Percentiles rank a stretch among this genome's conserved stretches.
Conservation (phyloP, 371 early-diverging fungal genomes). For the Paraphysoderma sedebokerense region DNA sequence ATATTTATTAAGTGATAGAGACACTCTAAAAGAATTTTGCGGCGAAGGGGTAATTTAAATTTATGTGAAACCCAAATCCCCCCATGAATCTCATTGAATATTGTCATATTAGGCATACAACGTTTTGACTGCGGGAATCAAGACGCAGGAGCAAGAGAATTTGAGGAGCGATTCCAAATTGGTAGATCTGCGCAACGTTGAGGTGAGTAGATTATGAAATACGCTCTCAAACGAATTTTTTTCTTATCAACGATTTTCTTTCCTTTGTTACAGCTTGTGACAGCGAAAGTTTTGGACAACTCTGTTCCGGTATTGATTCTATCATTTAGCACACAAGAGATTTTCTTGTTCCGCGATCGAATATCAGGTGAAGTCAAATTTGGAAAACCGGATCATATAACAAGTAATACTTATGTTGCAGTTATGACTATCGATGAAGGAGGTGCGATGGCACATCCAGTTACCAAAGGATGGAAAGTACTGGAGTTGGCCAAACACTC, state of each 20-base stretch:
- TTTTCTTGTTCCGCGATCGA: slow-evolving; percentile 77
- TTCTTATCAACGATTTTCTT: background rate
- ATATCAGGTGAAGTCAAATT: slow-evolving; percentile 62
- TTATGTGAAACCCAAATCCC: background rate
- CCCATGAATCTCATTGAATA: background rate
- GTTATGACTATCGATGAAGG: slow-evolving; percentile 77
- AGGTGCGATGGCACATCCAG: slow-evolving; percentile 44
- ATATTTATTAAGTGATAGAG: slow-evolving; percentile 66
- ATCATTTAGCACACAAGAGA: slow-evolving; percentile 84
- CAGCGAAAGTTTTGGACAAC: slow-evolving; percentile 78
- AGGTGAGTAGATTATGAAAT: slow-evolving; percentile 21
- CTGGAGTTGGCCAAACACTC: slow-evolving; percentile 70
- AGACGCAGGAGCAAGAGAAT: slow-evolving; percentile 70
- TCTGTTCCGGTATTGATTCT: slow-evolving; percentile 76
- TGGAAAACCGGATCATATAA: slow-evolving; percentile 82
- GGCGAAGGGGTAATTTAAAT: slow-evolving; percentile 40
- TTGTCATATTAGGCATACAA: slow-evolving; percentile 46
- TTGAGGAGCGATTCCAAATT: slow-evolving; percentile 81
- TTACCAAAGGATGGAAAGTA: slow-evolving; percentile 82
- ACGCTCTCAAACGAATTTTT: background rate
- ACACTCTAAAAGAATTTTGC: slow-evolving; percentile 75
- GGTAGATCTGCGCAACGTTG: slow-evolving; percentile 80
- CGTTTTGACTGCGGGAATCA: slow-evolving; percentile 67
- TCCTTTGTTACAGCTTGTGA: slow-evolving; percentile 21
- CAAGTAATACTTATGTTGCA: slow-evolving; percentile 66